Percentiles rank a stretch among this genome's conserved stretches.
Evolutionary conservation across 2,329 filamentous ascomycete genomes (phyloP).

Genomic region (Botrytis elliptica): DNA sequence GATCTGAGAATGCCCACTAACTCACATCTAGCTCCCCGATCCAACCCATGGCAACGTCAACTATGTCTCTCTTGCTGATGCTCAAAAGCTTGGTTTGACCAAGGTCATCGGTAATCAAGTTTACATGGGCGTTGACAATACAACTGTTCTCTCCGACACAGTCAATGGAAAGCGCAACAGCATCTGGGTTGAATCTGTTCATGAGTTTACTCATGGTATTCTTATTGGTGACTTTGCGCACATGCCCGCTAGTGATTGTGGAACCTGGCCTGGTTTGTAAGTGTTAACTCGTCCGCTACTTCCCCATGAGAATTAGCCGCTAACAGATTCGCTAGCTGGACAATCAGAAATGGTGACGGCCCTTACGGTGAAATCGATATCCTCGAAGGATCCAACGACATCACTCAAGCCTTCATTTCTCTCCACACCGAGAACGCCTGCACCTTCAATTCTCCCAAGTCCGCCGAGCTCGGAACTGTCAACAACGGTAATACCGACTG

Average conservation of each 20-base stretch:
- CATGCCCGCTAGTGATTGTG: conserved; percentile 69
- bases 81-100: conserved; percentile 56
- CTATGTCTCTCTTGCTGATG: conserved; percentile 43
- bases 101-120: conserved; percentile 54
- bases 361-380: conserved; percentile 37
- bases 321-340: conserved; percentile 27
- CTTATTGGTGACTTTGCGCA: conserved; percentile 71
- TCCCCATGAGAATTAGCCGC: neutral
- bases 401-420: conserved; percentile 25
- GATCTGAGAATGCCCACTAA: conserved; percentile 3
- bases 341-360: conserved; percentile 27
- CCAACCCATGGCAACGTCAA: conserved; percentile 38
- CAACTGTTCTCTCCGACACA: conserved; percentile 33
- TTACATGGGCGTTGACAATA: conserved; percentile 48
- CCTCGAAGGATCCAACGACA: conserved; percentile 59
- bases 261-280: conserved; percentile 70
- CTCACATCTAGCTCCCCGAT: conserved; percentile 24
- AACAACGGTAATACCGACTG: conserved; percentile 43
- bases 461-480: conserved; percentile 25
- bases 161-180: conserved; percentile 51
- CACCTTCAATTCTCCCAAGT: conserved; percentile 26
- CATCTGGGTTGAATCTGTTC: conserved; percentile 64
- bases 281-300: conserved; percentile 5
- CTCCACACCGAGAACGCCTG: conserved; percentile 29
- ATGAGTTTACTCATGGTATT: conserved; percentile 61